Evolutionary conservation across 345 rosid genomes (phyloP).

Genomic region (Combretum micranthum): DNA sequence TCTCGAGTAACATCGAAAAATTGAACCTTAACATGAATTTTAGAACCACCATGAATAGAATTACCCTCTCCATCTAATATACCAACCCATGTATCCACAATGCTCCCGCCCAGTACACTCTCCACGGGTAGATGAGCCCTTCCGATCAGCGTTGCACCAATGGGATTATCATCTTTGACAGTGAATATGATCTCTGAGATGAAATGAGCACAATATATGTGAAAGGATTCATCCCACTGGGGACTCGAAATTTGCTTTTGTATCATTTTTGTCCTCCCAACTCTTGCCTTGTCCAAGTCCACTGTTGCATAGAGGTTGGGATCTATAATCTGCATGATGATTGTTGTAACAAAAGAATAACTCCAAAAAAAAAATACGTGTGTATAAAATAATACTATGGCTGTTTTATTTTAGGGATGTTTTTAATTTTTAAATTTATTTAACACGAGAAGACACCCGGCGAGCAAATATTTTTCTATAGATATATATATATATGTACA

Average conservation of each 20-base stretch:
- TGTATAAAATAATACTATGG: too few relatives aligned
- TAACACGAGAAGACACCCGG: too few relatives aligned
- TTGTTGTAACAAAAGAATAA: neutral
- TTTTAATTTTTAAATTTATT: too few relatives aligned
- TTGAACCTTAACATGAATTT: slow-evolving; percentile 38
- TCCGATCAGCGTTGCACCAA: slow-evolving; percentile 60
- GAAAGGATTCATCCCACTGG: slow-evolving; percentile 51
- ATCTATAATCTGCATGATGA: slow-evolving; percentile 26
- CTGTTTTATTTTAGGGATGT: too few relatives aligned
- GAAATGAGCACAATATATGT: slow-evolving; percentile 55
- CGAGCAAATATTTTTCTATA: too few relatives aligned
- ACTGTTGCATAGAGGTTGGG: slow-evolving; percentile 53
- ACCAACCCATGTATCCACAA: slow-evolving; percentile 30
- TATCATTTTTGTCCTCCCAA: slow-evolving; percentile 49
- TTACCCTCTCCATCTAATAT: slow-evolving; percentile 28
- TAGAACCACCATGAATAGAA: slow-evolving; percentile 37
- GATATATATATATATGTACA: too few relatives aligned
- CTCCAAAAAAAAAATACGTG: too few relatives aligned
- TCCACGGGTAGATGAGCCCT: slow-evolving; percentile 61
- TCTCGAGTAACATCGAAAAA: slow-evolving; percentile 27
- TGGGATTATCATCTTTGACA: slow-evolving; percentile 41
- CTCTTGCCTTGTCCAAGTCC: slow-evolving; percentile 68
- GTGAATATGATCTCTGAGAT: slow-evolving; percentile 52
- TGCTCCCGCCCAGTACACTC: slow-evolving; percentile 31
- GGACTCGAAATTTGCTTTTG: slow-evolving; percentile 23